These are phyloP conservation scores for Penicillium canariense DNA, from an alignment of 495 filamentous ascomycete species.

Conservation along the genomic window DNA sequence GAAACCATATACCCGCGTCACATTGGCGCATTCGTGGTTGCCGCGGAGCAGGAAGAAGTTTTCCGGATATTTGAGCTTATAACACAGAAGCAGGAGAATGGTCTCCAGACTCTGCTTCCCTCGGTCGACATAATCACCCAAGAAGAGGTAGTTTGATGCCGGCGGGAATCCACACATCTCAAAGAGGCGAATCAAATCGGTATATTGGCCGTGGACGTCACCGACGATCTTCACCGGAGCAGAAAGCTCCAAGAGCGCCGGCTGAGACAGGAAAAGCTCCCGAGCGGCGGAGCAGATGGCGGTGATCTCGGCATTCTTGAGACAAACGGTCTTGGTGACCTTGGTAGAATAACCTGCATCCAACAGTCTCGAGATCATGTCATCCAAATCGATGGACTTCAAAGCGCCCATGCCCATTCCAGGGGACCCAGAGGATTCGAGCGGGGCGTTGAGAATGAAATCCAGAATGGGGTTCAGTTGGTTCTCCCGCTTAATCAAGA, in stretches of 20 bases:
- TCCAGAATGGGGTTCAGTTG: conserved; percentile 61
- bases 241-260: conserved; percentile 84
- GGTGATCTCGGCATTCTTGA: conserved; percentile 96
- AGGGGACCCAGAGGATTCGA: conserved; percentile 41
- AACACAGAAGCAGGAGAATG: conserved; percentile 91
- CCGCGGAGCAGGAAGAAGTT: conserved; percentile 98
- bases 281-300: conserved; percentile 85
- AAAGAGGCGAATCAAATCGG: conserved; percentile 94
- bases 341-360: conserved; percentile 96
- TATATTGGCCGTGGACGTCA: conserved; percentile 97
- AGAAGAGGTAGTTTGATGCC: conserved; percentile 88
- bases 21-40: conserved; percentile 98
- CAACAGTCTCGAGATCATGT: conserved; percentile 92
- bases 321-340: conserved; percentile 92
- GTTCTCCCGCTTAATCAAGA: conserved; percentile 79
- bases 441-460: conserved; percentile 42
- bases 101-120: conserved; percentile 98
- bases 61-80: conserved; percentile 97
- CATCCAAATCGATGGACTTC: conserved; percentile 90
- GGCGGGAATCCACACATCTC: conserved; percentile 99
- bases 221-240: conserved; percentile 99
- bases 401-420: conserved; percentile 63
- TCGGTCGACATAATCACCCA: conserved; percentile 97
- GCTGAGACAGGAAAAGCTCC: conserved; percentile 88
- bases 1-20: conserved; percentile 97